Evolutionary conservation across 345 rosid species (phyloP).

Genomic region (Limnanthes douglasii): DNA sequence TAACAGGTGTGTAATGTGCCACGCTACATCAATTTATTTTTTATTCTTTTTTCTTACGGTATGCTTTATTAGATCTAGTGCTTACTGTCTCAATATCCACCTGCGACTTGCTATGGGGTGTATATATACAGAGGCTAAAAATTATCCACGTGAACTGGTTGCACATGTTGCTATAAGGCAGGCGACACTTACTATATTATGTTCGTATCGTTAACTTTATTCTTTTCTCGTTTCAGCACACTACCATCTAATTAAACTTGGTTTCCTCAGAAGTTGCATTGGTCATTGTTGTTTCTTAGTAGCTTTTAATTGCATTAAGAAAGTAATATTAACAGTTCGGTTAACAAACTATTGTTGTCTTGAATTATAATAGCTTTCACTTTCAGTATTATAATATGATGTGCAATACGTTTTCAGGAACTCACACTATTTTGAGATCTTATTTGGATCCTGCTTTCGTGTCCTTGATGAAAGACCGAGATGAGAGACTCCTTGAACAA

Average conservation of each 20-base stretch:
- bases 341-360: too few species aligned
- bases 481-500: conserved; percentile 53
- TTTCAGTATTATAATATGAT: too few species aligned
- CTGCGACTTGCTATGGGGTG: conserved; percentile 72
- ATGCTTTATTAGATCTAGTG: conserved; percentile 4
- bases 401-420: conserved; percentile 25
- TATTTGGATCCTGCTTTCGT: conserved; percentile 74
- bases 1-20: conserved; percentile 26
- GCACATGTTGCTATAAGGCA: conserved; percentile 77
- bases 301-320: neutral
- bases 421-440: conserved; percentile 42
- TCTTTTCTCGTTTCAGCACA: neutral
- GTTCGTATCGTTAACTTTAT: too few species aligned
- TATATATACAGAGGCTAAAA: conserved; percentile 62
- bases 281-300: neutral
- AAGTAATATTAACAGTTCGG: too few species aligned
- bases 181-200: conserved; percentile 11
- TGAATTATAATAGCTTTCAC: too few species aligned
- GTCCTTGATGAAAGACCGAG: conserved; percentile 72
- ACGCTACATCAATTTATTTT: conserved; percentile 4
- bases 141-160: conserved; percentile 78
- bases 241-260: neutral
- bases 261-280: neutral
- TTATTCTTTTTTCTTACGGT: conserved; percentile 4
- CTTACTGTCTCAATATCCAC: conserved; percentile 12